Base-by-base conservation (phyloP, 306 rosid genomes). In the Abrus precatorius region DNA sequence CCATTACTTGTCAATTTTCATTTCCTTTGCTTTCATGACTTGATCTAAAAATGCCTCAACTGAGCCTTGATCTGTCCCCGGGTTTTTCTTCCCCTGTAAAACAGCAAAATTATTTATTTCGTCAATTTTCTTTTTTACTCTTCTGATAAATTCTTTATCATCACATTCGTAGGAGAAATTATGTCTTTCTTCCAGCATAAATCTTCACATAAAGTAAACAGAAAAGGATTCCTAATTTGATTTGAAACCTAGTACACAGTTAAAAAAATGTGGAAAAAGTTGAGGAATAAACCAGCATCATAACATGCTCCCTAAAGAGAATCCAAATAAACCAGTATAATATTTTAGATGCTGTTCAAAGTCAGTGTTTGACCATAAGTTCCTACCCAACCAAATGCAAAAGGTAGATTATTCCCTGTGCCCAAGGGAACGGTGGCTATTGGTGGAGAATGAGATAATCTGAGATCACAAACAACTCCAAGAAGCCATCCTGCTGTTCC, bases 401-500 rank as follows among this genome's bases (percentile, higher is more conserved):
- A 95, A 64, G 99, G 97, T 53, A 95, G 98, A 92, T 95, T 95
- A 78, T 95, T 95, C 85, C 99, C 98, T 6, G 99, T 95, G 74
- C 99, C 99, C 71, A 95, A 82, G 12, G 99, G 99, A 59, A 95
- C 88, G 1, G 99, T 93, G 11, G 96, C 99, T 62, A 95, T 85
- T 41, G 98, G 91, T 0, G 98, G 99, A 11, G 97, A 82, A 86
- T 85, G 94, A 82, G 99, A 88, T 67, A 93, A 84, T 85, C 85
- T 91, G 68, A 95, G 94, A 84, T 95, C 99, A 82, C 94, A 91
- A 87, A 95, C 96, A 85, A 93, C 98, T 76, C 99, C 98, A 83
- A 95, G 99, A 67, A 95, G 93, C 99, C 99, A 95, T 7, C 98
- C 97, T 57, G 99, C 98, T 32, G 99, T 95, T 89, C 99, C 99